Conservation (phyloP, 495 filamentous ascomycete genomes). For the Tuber microsphaerosporum region DNA sequence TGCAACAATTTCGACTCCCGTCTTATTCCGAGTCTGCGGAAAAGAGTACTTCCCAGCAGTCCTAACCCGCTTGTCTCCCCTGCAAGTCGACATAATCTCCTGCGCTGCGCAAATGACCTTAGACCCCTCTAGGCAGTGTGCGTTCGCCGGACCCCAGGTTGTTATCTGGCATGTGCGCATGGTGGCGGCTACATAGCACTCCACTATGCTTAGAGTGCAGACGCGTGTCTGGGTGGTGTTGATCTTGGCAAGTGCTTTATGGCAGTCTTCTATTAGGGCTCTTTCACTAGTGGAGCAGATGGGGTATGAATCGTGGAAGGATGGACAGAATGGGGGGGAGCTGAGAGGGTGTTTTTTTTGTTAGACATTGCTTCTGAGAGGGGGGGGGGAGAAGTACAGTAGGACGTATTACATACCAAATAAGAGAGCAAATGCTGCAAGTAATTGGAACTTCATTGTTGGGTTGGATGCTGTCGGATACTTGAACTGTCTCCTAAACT, state of each 20-base stretch:
- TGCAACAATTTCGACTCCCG: not conserved
- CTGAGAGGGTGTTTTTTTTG: not conserved
- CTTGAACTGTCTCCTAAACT: not conserved
- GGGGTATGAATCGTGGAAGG: not conserved
- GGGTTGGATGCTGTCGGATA: not conserved
- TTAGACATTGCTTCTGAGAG: not conserved
- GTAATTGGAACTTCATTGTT: not conserved
- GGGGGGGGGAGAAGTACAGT: not conserved
- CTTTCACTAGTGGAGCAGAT: not conserved
- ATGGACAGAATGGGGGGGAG: not conserved
- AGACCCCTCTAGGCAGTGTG: not conserved
- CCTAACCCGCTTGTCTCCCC: not conserved
- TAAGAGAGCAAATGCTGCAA: not conserved
- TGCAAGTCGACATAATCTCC: not conserved
- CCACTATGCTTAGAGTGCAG: not conserved
- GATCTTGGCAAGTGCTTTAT: not conserved
- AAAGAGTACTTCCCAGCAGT: not conserved
- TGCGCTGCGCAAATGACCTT: not conserved
- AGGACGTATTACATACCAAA: not conserved
- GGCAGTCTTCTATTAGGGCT: not conserved
- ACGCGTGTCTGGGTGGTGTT: not conserved
- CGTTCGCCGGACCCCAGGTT: not conserved
- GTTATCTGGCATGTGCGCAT: not conserved
- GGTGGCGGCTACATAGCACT: not conserved
- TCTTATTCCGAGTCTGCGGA: not conserved